Conservation (phyloP, 2,329 filamentous ascomycete genomes). For the Moelleriella libera region DNA sequence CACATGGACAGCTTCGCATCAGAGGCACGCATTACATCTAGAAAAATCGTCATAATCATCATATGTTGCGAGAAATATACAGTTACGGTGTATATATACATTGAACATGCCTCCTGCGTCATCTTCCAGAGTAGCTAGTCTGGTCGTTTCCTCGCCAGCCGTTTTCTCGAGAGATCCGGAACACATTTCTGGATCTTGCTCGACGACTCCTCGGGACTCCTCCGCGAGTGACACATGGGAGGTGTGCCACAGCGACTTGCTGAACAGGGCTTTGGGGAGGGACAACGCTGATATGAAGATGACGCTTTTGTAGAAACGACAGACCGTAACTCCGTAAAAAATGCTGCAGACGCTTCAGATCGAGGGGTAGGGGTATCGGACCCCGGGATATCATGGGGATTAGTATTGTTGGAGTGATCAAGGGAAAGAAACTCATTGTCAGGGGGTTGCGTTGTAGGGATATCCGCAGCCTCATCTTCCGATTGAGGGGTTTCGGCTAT, state of each 20-base stretch:
- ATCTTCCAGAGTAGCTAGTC: constrained; percentile 19
- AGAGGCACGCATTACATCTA: no score
- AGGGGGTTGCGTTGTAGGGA: constrained; percentile 23
- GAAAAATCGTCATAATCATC: not conserved
- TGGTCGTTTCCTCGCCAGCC: constrained; percentile 24
- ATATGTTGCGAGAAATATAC: not conserved
- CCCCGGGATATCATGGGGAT: constrained; percentile 20
- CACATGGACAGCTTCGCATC: no score
- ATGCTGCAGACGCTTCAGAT: constrained; percentile 18
- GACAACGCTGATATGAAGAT: constrained; percentile 18
- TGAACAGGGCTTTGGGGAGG: constrained; percentile 20
- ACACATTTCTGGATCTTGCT: constrained; percentile 34
- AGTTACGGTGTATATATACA: constrained; percentile 16
- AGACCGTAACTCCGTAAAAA: constrained; percentile 23
- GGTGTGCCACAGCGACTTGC: constrained; percentile 10
- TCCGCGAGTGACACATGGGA: constrained; percentile 18
- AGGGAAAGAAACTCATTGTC: constrained; percentile 20
- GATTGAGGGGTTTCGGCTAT: constrained; percentile 6
- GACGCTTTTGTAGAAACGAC: constrained; percentile 16
- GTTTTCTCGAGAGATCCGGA: constrained; percentile 24
- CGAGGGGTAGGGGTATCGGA: constrained; percentile 30
- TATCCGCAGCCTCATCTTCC: constrained; percentile 16
- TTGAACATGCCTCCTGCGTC: constrained; percentile 4
- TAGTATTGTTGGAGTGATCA: constrained; percentile 7
- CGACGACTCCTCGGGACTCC: constrained; percentile 30